Evolutionary conservation across 2,329 filamentous ascomycete species (phyloP).

Genomic region (Penicillium freii): DNA sequence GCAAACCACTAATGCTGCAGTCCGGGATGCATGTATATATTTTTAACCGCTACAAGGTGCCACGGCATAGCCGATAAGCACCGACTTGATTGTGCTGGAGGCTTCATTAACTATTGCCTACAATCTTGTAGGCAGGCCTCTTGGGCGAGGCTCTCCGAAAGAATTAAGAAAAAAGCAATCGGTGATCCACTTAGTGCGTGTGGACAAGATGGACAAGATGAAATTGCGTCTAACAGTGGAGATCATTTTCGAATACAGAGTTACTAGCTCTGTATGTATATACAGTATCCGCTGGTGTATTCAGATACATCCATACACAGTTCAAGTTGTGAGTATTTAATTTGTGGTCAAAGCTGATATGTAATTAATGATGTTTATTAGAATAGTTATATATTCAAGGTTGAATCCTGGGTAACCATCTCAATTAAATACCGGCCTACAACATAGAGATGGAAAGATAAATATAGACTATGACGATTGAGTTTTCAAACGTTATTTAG

Average conservation of each 20-base stretch:
- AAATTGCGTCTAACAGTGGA: slow-evolving; percentile 20
- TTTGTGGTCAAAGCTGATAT: not conserved
- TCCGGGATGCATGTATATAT: not conserved
- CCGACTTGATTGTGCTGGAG: not conserved
- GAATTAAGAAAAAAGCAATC: slow-evolving; percentile 16
- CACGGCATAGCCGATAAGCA: slow-evolving; percentile 1
- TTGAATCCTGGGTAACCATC: not conserved
- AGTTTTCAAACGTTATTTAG: not conserved
- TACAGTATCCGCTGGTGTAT: slow-evolving; percentile 9
- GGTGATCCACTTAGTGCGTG: slow-evolving; percentile 20
- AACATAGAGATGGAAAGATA: not conserved
- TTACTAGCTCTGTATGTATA: slow-evolving; percentile 10
- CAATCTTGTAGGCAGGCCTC: slow-evolving; percentile 7
- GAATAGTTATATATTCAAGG: not conserved
- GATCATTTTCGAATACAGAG: slow-evolving; percentile 12
- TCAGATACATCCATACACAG: not conserved
- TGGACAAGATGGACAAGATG: slow-evolving; percentile 16
- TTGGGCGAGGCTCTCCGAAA: slow-evolving; percentile 19
- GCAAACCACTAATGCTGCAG: not conserved
- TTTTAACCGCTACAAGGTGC: not conserved
- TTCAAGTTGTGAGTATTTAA: not conserved
- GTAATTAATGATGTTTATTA: not conserved
- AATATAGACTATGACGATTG: slow-evolving; percentile 1
- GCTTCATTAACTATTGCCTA: not conserved
- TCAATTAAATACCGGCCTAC: too few relatives aligned